Conservation (phyloP, 305 asterid genomes). For the Withania somnifera region DNA sequence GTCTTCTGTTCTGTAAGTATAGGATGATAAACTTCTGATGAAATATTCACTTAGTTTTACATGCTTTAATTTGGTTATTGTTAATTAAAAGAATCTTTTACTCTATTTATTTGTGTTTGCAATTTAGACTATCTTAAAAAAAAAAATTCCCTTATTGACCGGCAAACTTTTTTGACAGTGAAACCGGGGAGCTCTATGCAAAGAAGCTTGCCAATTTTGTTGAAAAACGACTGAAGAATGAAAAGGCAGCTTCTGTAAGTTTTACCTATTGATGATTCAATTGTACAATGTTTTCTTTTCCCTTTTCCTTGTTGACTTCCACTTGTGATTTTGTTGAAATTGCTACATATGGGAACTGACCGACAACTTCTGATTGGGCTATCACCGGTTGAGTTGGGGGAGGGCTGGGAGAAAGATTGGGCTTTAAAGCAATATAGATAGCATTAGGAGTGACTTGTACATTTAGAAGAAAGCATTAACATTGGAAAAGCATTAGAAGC, state of each 20-base stretch:
- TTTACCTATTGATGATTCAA: conserved; percentile 3
- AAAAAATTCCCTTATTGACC: background rate
- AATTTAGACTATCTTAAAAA: background rate
- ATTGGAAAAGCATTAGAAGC: background rate
- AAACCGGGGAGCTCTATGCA: conserved; percentile 76
- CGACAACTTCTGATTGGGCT: background rate
- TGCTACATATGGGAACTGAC: background rate
- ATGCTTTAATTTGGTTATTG: background rate
- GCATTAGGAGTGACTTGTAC: background rate
- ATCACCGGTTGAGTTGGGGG: background rate
- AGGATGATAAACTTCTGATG: background rate
- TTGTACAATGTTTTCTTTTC: background rate
- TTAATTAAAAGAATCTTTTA: background rate
- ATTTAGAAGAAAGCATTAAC: background rate
- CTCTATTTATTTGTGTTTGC: background rate
- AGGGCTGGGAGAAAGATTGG: background rate
- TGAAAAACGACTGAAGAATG: conserved; percentile 90
- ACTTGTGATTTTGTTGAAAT: background rate
- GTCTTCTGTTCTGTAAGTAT: background rate
- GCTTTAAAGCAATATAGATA: background rate
- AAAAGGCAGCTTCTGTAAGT: conserved; percentile 95
- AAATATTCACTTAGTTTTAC: background rate
- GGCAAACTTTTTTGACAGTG: conserved; percentile 38
- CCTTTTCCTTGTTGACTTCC: background rate
- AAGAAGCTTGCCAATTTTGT: conserved; percentile 92